Base-by-base conservation (phyloP, 768 basidiomycete genomes). In the Boletus subcaerulescens region DNA sequence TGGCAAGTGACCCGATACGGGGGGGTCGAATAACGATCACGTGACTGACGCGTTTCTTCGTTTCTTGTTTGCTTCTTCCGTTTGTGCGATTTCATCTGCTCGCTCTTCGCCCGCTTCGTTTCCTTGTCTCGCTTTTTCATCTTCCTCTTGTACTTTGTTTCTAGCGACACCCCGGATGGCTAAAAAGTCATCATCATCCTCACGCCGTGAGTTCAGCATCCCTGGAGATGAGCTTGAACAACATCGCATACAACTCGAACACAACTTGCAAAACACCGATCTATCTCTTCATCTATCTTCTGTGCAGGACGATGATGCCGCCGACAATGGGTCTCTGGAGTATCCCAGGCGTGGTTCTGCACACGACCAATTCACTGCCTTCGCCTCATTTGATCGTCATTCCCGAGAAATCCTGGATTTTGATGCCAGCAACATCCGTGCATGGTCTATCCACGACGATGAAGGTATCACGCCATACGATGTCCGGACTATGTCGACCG, bases 401-500 rank as follows among this genome's bases (percentile, higher is more conserved):
- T 83, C 84, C 3, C 68, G 74, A 40, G 81, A 87, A 58, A 75
- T 81, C 45, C 76, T 81, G 57, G 84, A 82, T 42, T 77, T 79
- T 5, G 83, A 83, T 42, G 75, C 76, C 24, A 76, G 75, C 54
- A 77, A 75, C 40, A 65, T 76, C 24, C 80, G 80, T 55, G 76
- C 76, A 1, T 86, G 83, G 83, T 82, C 82, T 20, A 80, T 82
- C 63, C 77, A 88, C 47, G 78, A 81, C 52, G 86, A 89, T 5
- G 86, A 87, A 13, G 86, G 83, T 18, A 72, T 86, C 32, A 76
- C 80, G 58, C 86, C 87, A 0, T 89, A 84, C 59, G 81, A 78
- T 39, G 84, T 80, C 20, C 83, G 85, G 54, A 89, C 88, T 0
- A 70, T 91, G 55, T 93, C 91, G 0, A 95, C 93, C 0, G 84